Evolutionary conservation across 2,329 filamentous ascomycete genomes (phyloP).

Genomic region (Colletotrichum paranaense): DNA sequence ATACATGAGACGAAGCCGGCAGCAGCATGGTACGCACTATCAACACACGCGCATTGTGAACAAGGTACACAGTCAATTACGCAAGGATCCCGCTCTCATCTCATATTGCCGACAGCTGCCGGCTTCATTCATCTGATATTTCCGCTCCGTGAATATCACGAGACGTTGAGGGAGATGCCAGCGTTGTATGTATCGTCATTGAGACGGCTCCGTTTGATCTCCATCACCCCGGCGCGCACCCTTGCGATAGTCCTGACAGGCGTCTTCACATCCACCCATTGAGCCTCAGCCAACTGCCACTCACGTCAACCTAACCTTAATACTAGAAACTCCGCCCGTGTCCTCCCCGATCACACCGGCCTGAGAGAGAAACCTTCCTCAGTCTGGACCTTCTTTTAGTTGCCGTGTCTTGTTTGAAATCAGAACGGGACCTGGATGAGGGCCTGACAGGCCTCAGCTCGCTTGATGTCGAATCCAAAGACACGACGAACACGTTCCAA

Average conservation of each 20-base stretch:
- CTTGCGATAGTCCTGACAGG: background rate
- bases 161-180: background rate
- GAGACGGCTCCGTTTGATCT: conserved; percentile 31
- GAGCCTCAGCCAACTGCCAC: background rate
- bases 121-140: conserved; percentile 16
- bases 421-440: background rate
- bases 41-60: background rate
- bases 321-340: background rate
- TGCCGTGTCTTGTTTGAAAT: background rate
- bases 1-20: conserved; percentile 12
- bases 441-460: background rate
- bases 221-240: conserved; percentile 14
- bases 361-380: conserved; percentile 7
- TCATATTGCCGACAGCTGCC: background rate
- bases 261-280: background rate
- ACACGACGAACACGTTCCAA: conserved; percentile 17
- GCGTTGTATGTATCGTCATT: conserved; percentile 4
- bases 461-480: background rate
- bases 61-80: background rate
- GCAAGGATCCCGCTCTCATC: background rate
- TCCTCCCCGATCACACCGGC: background rate
- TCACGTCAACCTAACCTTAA: conserved; percentile 8
- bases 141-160: background rate
- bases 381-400: conserved; percentile 1
- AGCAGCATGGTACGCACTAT: background rate